These are phyloP conservation scores for Helminthosporium solani DNA, from an alignment of 2,329 filamentous ascomycete genomes.

Conservation along the genomic window DNA sequence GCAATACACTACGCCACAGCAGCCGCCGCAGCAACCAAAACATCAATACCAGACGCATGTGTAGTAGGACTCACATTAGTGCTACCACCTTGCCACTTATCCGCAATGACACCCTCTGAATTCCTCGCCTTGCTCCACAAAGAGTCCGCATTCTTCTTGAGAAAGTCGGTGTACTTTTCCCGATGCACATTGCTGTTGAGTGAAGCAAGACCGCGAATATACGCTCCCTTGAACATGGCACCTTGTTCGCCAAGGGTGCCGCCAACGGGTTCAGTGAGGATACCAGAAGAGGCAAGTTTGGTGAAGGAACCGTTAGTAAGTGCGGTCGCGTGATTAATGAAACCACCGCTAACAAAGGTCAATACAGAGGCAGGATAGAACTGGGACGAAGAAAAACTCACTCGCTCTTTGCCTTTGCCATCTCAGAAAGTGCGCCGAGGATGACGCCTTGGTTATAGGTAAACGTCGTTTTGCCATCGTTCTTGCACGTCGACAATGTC, in stretches of 20 bases:
- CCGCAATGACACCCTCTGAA: conserved; percentile 52
- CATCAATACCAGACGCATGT: conserved; percentile 65
- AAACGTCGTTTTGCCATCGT: conserved; percentile 54
- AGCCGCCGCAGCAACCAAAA: conserved; percentile 55
- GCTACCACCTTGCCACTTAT: conserved; percentile 61
- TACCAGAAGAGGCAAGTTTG: conserved; percentile 28
- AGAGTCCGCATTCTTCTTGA: conserved; percentile 38
- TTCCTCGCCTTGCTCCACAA: conserved; percentile 29
- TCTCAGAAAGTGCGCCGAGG: conserved; percentile 57
- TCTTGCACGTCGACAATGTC: conserved; percentile 49
- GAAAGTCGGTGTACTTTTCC: conserved; percentile 25
- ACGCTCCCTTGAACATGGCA: conserved; percentile 42
- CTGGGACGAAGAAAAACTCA: neutral
- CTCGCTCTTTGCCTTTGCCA: conserved; percentile 48
- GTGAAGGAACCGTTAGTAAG: conserved; percentile 32
- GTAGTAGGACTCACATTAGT: conserved; percentile 53
- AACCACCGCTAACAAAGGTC: neutral
- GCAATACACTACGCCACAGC: neutral
- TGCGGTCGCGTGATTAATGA: conserved; percentile 21
- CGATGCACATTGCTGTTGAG: conserved; percentile 30
- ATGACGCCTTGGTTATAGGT: conserved; percentile 62
- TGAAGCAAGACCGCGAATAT: conserved; percentile 35
- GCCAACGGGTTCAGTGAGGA: conserved; percentile 33
- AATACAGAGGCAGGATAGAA: neutral
- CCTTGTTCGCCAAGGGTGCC: conserved; percentile 27